Base-by-base conservation (phyloP, 2,329 filamentous ascomycete genomes). In the Niveomyces coronatus region DNA sequence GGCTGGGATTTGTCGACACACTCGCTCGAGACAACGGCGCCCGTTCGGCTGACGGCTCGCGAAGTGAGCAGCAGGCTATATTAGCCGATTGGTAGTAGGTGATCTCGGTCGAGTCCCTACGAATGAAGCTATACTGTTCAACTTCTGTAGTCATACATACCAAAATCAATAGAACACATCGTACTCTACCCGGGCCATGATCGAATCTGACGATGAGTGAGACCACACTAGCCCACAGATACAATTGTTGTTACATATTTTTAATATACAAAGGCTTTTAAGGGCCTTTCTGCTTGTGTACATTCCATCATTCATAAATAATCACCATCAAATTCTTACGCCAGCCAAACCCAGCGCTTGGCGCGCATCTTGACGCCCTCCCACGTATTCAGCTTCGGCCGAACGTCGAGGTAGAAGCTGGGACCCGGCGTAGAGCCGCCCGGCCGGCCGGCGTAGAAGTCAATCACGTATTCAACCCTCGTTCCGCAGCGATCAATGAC, bases 381-480 rank as follows among this genome's bases (percentile, higher is more conserved):
- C 68, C 71, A 76, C 2, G 67, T 73, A 51, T 81, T 82, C 46
- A 83, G 53, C 62, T 83, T 83, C 1, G 79, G 79, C 50, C 78
- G 62, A 30, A 82, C 77, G 49, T 82, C 76, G 13, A 82, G 59
- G 49, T 79, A 82, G 53, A 83, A 82, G 46, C 76, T 80, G 5
- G 68, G 62, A 0, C 55, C 60, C 2, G 59, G 55, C 20, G 55
- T 53, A 17, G 37, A 31, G 18, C 52, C 54, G 15, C 55, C 57
- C 3, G 63, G 60, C 5, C 71, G 66, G 0, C 91, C 91, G 5
- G 86, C 79, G 56, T 98, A 98, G 52, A 98, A 98, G 61, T 98
- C 91, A 58, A 98, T 98, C 27, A 98, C 82, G 57, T 98, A 98
- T 52, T 96, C 91, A 34, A 98, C 65, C 52, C 76, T 76, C 15